A percentile compares a stretch with the other conserved stretches of the same genome.
Conservation (phyloP, 495 filamentous ascomycete genomes). For the Neurospora intermedia region DNA sequence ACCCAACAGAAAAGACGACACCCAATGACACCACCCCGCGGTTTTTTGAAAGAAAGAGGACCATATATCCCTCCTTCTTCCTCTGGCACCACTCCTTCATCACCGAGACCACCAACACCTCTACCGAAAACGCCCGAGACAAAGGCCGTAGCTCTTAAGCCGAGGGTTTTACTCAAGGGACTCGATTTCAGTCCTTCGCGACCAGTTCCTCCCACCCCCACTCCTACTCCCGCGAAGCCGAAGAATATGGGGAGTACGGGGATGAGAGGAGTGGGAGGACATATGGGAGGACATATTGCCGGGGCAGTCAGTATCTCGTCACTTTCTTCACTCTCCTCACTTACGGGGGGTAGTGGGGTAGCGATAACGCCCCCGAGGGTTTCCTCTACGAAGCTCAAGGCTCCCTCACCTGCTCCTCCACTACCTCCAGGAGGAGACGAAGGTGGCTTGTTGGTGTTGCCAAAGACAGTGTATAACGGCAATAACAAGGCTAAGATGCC, state of each 20-base stretch:
- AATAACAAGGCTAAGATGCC: neutral
- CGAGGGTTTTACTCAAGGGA: neutral
- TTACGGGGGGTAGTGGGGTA: neutral
- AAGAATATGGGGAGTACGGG: neutral
- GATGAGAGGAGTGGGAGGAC: neutral
- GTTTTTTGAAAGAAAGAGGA: neutral
- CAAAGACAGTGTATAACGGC: neutral
- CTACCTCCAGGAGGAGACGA: no score
- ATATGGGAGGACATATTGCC: neutral
- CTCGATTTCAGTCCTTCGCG: neutral
- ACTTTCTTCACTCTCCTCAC: neutral
- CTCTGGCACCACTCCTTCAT: neutral
- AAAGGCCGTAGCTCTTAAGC: neutral
- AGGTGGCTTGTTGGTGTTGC: neutral
- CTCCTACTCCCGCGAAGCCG: neutral
- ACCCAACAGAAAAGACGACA: neutral
- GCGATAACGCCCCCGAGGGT: neutral
- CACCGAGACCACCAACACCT: neutral
- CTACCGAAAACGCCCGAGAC: neutral
- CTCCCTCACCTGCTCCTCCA: no score
- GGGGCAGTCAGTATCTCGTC: neutral
- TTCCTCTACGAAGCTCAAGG: neutral
- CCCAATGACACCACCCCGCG: neutral
- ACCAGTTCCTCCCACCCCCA: neutral
- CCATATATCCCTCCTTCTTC: neutral